phyloP scores from a whole-genome alignment of 78 protist species.

The Dictyostelium purpureum region DNA sequence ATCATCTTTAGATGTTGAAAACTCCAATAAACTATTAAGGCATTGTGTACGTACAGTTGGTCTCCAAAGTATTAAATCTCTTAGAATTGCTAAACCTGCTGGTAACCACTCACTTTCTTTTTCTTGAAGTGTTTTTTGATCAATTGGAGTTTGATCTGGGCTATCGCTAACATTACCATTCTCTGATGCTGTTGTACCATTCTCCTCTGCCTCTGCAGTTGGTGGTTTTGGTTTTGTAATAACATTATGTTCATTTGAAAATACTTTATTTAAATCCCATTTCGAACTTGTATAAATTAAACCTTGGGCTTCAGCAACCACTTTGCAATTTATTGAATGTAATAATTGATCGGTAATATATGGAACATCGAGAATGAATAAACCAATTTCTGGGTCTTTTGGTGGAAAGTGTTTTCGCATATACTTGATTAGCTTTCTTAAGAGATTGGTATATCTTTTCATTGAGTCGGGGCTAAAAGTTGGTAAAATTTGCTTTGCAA shows the following conservation, averaged over 20 bases:
- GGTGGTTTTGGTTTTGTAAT: neutral
- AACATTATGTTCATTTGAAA: constrained; percentile 10
- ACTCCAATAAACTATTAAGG: constrained; percentile 18
- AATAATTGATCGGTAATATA: neutral
- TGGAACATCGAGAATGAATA: constrained; percentile 5
- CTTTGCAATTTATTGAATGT: constrained; percentile 1
- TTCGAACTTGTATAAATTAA: neutral
- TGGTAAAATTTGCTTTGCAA: neutral
- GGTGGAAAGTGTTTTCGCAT: neutral
- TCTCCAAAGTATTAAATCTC: constrained; percentile 37
- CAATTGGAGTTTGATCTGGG: neutral
- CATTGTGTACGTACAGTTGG: constrained; percentile 29
- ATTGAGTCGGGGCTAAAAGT: neutral
- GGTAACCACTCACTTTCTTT: neutral
- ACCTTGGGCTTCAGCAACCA: neutral
- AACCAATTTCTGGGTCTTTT: neutral
- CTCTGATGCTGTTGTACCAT: neutral
- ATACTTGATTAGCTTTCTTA: constrained; percentile 12
- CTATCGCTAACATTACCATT: too few species aligned
- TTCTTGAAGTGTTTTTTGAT: neutral
- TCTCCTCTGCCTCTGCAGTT: neutral
- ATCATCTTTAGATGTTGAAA: constrained; percentile 4
- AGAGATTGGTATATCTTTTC: constrained; percentile 20
- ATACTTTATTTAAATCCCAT: neutral
- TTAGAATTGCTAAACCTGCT: constrained; percentile 7